Conservation (phyloP, 2,329 filamentous ascomycete species). For the Arthrobotrys iridis region DNA sequence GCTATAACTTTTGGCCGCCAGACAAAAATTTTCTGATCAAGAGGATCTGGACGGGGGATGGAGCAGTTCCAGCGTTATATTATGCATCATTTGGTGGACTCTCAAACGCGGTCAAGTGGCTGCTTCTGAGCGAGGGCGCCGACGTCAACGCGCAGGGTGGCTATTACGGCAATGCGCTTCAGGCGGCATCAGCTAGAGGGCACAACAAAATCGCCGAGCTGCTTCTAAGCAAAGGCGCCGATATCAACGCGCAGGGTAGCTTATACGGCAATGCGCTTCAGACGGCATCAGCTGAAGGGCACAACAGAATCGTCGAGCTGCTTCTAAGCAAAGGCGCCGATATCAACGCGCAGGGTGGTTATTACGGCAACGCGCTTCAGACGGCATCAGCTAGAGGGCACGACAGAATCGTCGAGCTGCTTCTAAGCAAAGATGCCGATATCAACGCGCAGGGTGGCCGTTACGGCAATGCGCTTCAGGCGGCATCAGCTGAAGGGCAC, state of each 20-base stretch:
- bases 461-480: background rate
- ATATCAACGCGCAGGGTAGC: background rate
- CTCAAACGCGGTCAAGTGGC: background rate
- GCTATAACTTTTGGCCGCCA: background rate
- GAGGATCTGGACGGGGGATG: background rate
- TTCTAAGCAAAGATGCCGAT: background rate
- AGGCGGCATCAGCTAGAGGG: background rate
- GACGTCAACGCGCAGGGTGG: background rate
- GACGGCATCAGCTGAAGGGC: background rate
- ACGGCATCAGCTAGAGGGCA: background rate
- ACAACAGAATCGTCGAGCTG: background rate
- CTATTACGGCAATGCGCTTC: background rate
- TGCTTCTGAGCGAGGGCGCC: background rate
- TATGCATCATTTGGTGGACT: slow-evolving; percentile 13
- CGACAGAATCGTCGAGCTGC: background rate
- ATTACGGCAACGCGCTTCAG: background rate
- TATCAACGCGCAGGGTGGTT: background rate
- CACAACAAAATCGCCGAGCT: background rate
- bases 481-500: background rate
- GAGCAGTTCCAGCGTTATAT: slow-evolving; percentile 5
- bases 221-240: background rate
- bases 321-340: background rate
- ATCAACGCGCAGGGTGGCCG: background rate
- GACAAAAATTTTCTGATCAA: background rate
- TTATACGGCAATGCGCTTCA: background rate